These are phyloP conservation scores for Sporothrix globosa DNA, from an alignment of 2,329 filamentous ascomycete genomes.

Conservation along the genomic window DNA sequence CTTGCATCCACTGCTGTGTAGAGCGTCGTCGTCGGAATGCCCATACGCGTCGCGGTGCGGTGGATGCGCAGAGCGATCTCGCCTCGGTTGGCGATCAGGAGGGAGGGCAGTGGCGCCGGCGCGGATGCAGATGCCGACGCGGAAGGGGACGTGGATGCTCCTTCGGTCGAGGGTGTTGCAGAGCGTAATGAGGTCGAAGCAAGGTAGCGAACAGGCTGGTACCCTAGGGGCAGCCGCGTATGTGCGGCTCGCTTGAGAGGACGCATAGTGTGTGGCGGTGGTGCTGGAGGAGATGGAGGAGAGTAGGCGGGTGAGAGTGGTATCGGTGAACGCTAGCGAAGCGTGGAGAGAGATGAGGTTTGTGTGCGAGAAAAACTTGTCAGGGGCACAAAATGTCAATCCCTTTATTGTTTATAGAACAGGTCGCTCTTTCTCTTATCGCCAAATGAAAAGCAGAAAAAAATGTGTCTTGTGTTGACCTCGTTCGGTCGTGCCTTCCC, in stretches of 20 bases:
- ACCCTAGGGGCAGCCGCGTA: constrained; percentile 49
- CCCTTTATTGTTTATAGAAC: neutral
- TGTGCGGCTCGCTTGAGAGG: constrained; percentile 56
- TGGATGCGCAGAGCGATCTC: constrained; percentile 96
- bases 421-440: constrained; percentile 18
- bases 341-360: neutral
- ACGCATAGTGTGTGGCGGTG: constrained; percentile 51
- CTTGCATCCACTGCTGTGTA: constrained; percentile 90
- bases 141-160: constrained; percentile 33
- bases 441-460: neutral
- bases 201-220: constrained; percentile 30
- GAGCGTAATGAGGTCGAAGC: constrained; percentile 25
- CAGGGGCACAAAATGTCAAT: neutral
- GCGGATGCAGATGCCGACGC: constrained; percentile 44
- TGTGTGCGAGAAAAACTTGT: neutral
- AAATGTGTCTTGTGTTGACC: constrained; percentile 13
- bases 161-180: constrained; percentile 27
- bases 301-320: neutral
- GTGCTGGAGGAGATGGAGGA: neutral
- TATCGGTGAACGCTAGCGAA: neutral
- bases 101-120: constrained; percentile 55
- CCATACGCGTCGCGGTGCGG: constrained; percentile 81
- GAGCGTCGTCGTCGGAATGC: constrained; percentile 89
- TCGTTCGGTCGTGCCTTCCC: constrained; percentile 30
- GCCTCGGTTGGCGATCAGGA: constrained; percentile 94